These are phyloP conservation scores for Hirsutella thompsonii DNA, from an alignment of 2,329 filamentous ascomycete genomes.

Conservation along the genomic window DNA sequence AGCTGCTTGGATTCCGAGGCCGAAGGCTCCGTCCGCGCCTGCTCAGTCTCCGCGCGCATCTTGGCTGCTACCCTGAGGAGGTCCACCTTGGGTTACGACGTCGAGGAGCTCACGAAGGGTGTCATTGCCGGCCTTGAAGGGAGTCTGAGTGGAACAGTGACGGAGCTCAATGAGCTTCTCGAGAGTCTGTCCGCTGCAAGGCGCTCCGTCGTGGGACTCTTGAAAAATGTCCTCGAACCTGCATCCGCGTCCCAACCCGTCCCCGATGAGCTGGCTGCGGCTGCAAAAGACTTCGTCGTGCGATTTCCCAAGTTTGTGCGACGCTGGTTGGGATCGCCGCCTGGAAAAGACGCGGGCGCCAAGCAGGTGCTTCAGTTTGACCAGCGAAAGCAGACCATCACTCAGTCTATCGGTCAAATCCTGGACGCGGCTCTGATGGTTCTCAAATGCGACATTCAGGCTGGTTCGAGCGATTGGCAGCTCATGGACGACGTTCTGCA, in stretches of 20 bases:
- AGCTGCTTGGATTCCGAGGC: slow-evolving; percentile 20
- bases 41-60: slow-evolving; percentile 40
- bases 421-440: slow-evolving; percentile 49
- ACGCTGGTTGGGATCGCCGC: slow-evolving; percentile 48
- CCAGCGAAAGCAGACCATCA: slow-evolving; percentile 40
- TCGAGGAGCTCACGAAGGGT: slow-evolving; percentile 29
- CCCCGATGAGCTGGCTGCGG: slow-evolving; percentile 13
- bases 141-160: slow-evolving; percentile 42
- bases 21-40: slow-evolving; percentile 36
- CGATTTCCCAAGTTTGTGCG: slow-evolving; percentile 47
- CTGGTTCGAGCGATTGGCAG: slow-evolving; percentile 36
- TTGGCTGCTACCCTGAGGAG: slow-evolving; percentile 40
- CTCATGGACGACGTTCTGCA: slow-evolving; percentile 42
- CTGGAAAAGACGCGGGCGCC: slow-evolving; percentile 33
- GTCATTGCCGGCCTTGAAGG: slow-evolving; percentile 44
- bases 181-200: slow-evolving; percentile 41
- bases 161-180: slow-evolving; percentile 49
- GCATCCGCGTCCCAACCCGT: slow-evolving; percentile 5
- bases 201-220: slow-evolving; percentile 36
- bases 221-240: slow-evolving; percentile 20
- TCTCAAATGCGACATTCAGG: slow-evolving; percentile 37
- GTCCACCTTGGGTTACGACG: slow-evolving; percentile 18
- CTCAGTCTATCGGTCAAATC: slow-evolving; percentile 38
- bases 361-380: slow-evolving; percentile 50
- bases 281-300: slow-evolving; percentile 43